Evolutionary conservation across 352 stramenopile species (phyloP).

Genomic region (Globisporangium ultimum): DNA sequence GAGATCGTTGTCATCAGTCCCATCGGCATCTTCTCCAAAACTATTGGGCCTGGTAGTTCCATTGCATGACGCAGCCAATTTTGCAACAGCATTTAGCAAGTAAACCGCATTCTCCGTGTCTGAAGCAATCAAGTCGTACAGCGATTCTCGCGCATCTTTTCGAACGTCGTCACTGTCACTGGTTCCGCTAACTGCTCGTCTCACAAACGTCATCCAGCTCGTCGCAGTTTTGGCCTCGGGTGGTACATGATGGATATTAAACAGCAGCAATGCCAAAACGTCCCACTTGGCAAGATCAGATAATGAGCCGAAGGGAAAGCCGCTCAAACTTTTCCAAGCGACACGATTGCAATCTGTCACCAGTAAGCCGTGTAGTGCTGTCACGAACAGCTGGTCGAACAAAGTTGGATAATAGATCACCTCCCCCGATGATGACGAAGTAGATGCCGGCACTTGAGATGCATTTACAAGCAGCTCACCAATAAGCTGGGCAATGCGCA

Average conservation of each 20-base stretch:
- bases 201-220: constrained; percentile 69
- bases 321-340: constrained; percentile 64
- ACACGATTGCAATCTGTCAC: constrained; percentile 75
- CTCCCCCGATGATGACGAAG: constrained; percentile 23
- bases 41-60: constrained; percentile 29
- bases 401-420: constrained; percentile 67
- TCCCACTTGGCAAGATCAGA: constrained; percentile 82
- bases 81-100: constrained; percentile 66
- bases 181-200: constrained; percentile 24
- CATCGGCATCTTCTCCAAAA: constrained; percentile 21
- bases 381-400: constrained; percentile 86
- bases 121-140: constrained; percentile 57
- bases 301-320: constrained; percentile 69
- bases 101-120: constrained; percentile 68
- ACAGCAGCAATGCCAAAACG: constrained; percentile 68
- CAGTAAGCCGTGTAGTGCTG: constrained; percentile 68
- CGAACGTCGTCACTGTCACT: constrained; percentile 21
- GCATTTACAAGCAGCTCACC: constrained; percentile 60
- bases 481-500: constrained; percentile 65
- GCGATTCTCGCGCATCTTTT: constrained; percentile 33
- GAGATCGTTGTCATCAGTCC: constrained; percentile 35
- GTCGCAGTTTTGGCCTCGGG: constrained; percentile 47
- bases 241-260: constrained; percentile 66
- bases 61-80: constrained; percentile 20
- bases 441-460: constrained; percentile 45